Conservation (phyloP, 306 rosid genomes). For the Canavalia gladiata region DNA sequence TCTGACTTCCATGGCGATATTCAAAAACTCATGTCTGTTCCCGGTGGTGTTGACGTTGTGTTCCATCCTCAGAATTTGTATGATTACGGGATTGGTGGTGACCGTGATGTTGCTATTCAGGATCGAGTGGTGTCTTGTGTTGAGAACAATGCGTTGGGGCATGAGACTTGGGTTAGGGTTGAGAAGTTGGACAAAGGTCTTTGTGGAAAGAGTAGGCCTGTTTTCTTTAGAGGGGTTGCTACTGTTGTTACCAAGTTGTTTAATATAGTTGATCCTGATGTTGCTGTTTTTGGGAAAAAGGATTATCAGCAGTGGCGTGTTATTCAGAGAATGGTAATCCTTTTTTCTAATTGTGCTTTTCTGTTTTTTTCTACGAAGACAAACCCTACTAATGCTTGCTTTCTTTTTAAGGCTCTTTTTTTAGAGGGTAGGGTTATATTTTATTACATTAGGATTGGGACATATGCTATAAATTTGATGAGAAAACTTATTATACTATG, state of each 20-base stretch:
- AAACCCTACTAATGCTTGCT: too few relatives aligned
- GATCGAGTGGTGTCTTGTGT: slow-evolving; percentile 59
- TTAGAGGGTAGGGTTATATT: too few relatives aligned
- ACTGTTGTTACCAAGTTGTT: slow-evolving; percentile 87
- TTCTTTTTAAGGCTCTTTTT: too few relatives aligned
- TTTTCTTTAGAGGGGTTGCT: slow-evolving; percentile 91
- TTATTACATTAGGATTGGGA: too few relatives aligned
- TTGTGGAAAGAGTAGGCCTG: slow-evolving; percentile 88
- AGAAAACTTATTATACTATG: too few relatives aligned
- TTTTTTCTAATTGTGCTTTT: neutral
- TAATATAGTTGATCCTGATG: slow-evolving; percentile 89
- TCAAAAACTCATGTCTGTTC: slow-evolving; percentile 61
- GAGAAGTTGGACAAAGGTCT: slow-evolving; percentile 80
- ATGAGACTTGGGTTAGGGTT: slow-evolving; percentile 88
- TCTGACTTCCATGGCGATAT: slow-evolving; percentile 82
- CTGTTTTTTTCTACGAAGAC: too few relatives aligned
- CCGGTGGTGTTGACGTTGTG: slow-evolving; percentile 80
- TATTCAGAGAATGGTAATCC: slow-evolving; percentile 75
- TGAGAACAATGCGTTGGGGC: slow-evolving; percentile 69
- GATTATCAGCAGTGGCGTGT: slow-evolving; percentile 93
- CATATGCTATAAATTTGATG: too few relatives aligned
- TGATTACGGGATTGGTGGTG: slow-evolving; percentile 52
- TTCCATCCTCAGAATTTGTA: slow-evolving; percentile 77
- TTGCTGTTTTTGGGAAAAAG: slow-evolving; percentile 90
- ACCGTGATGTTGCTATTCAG: neutral